These are phyloP conservation scores for Aquilaria sinensis DNA, from an alignment of 345 rosid genomes.

Conservation along the genomic window DNA sequence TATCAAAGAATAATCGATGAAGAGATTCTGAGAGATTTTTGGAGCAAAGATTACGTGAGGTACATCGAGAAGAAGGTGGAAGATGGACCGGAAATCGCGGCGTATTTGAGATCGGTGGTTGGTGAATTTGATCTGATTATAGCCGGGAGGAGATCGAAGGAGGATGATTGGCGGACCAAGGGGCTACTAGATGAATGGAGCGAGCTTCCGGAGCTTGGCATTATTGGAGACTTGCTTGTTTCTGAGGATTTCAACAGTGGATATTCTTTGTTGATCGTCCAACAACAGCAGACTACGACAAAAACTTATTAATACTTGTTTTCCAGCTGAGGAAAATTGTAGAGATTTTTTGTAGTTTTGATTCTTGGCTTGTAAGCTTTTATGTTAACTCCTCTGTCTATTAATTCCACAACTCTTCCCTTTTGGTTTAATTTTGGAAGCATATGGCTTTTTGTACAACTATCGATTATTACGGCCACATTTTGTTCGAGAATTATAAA, in stretches of 20 bases:
- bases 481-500: too few relatives aligned
- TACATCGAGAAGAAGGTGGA: constrained; percentile 8
- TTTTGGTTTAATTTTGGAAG: too few relatives aligned
- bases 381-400: too few relatives aligned
- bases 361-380: too few relatives aligned
- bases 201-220: constrained; percentile 27
- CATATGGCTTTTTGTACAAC: too few relatives aligned
- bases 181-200: constrained; percentile 9
- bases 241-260: constrained; percentile 17
- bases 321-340: too few relatives aligned
- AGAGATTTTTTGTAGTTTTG: too few relatives aligned
- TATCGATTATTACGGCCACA: too few relatives aligned
- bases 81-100: constrained; percentile 17
- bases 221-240: constrained; percentile 22
- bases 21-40: constrained; percentile 9
- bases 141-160: constrained; percentile 19
- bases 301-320: too few relatives aligned
- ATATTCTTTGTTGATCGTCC: constrained; percentile 25
- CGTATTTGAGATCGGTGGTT: background rate
- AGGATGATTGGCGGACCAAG: constrained; percentile 3
- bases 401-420: too few relatives aligned
- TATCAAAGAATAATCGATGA: constrained; percentile 4
- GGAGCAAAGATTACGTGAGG: background rate
- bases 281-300: constrained; percentile 11
- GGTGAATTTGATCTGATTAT: constrained; percentile 19